phyloP scores from a whole-genome alignment of 192 early-diverging fungal species.

The Coemansia sp. region DNA sequence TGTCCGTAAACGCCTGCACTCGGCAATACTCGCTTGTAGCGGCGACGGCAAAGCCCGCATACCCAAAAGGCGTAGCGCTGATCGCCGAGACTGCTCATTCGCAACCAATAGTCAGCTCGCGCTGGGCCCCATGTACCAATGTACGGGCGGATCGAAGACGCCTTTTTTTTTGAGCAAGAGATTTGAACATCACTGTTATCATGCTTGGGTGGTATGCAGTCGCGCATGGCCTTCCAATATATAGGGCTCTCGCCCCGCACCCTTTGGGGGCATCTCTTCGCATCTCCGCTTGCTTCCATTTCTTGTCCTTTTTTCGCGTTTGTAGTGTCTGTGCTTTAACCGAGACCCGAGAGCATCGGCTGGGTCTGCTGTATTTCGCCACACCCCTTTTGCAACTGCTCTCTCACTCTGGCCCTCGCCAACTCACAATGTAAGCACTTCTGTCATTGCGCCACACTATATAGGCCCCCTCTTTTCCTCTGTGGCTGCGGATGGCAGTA shows the following conservation, averaged over 20 bases:
- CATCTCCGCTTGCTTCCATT: background rate
- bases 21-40: background rate
- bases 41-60: background rate
- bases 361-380: background rate
- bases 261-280: background rate
- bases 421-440: background rate
- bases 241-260: background rate
- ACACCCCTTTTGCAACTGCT: background rate
- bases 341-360: background rate
- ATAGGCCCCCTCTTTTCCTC: background rate
- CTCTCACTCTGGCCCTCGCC: background rate
- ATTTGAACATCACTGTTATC: background rate
- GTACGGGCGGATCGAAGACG: background rate
- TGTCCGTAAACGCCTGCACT: background rate
- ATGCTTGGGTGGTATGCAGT: background rate
- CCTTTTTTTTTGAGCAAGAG: conserved; percentile 1
- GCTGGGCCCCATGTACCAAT: background rate
- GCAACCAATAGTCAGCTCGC: background rate
- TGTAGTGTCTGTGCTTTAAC: background rate
- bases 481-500: conserved; percentile 2
- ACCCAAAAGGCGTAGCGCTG: background rate
- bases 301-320: background rate
- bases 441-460: background rate
- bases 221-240: background rate
- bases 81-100: background rate